Percentiles rank a stretch among this genome's conserved stretches.
Conservation (phyloP, 2,329 filamentous ascomycete genomes). For the Neopestalotiopsis sp. region DNA sequence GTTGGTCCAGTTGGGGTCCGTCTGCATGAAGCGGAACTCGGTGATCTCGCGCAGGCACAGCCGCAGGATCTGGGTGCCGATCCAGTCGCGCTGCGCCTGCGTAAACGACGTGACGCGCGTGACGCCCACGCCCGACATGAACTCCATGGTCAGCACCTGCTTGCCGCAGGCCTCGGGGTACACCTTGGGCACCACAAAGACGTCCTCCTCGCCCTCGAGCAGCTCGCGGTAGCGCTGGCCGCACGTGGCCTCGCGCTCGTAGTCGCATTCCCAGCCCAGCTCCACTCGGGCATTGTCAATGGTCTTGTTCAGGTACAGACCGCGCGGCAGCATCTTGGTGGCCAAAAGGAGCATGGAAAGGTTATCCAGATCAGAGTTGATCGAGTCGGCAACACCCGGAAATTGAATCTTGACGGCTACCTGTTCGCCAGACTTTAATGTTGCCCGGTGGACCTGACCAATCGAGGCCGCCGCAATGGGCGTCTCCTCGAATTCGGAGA, state of each 20-base stretch:
- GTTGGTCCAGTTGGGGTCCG: constrained; percentile 99
- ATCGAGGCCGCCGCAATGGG: constrained; percentile 97
- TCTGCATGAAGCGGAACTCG: constrained; percentile 98
- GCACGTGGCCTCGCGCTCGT: constrained; percentile 84
- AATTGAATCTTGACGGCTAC: constrained; percentile 99
- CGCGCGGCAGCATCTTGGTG: constrained; percentile 86
- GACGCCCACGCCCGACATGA: constrained; percentile 85
- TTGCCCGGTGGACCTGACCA: constrained; percentile 90
- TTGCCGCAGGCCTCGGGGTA: constrained; percentile 80
- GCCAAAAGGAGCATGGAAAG: constrained; percentile 89
- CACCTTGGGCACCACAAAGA: constrained; percentile 82
- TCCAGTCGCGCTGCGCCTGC: constrained; percentile 91
- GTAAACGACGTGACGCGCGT: constrained; percentile 78
- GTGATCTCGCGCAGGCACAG: constrained; percentile 92
- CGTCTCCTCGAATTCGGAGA: constrained; percentile 83
- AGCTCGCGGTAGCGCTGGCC: constrained; percentile 78
- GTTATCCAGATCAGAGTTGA: constrained; percentile 96
- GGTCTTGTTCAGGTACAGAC: constrained; percentile 93
- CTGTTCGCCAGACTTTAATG: constrained; percentile 72
- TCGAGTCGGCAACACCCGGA: constrained; percentile 92
- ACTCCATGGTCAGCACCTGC: constrained; percentile 91
- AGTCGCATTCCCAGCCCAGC: constrained; percentile 97
- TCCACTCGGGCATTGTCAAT: constrained; percentile 94
- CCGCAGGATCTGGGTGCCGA: constrained; percentile 90
- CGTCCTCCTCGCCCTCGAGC: constrained; percentile 73